Percentiles rank a stretch among this genome's conserved stretches.
Evolutionary conservation across 148 eudicot genomes (phyloP).

Genomic region (Rhododendron henanense): DNA sequence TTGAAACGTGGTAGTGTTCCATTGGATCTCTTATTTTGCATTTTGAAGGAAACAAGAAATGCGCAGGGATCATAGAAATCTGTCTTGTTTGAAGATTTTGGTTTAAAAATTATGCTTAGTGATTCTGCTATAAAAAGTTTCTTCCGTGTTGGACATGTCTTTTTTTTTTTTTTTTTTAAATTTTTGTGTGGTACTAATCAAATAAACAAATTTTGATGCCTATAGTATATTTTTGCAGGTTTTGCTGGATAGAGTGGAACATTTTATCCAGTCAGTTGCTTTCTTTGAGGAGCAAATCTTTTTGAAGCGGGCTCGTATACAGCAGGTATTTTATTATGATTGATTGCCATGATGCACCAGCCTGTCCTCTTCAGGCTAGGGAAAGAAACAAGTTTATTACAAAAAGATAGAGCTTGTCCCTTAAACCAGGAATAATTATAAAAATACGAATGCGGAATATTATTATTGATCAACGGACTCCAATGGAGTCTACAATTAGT

Average conservation of each 20-base stretch:
- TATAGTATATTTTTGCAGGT: constrained; percentile 45
- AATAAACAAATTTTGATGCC: constrained; percentile 1
- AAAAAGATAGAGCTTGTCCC: not conserved
- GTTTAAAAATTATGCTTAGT: not conserved
- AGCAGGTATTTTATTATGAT: constrained; percentile 49
- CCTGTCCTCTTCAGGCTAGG: not conserved
- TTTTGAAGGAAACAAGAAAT: not conserved
- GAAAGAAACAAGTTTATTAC: not conserved
- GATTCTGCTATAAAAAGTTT: not conserved
- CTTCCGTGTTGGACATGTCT: not conserved
- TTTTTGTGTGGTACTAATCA: not conserved
- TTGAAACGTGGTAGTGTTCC: not conserved
- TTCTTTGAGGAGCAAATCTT: constrained; percentile 89
- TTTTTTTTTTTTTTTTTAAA: not conserved
- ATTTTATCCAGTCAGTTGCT: constrained; percentile 90
- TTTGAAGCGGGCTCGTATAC: constrained; percentile 81
- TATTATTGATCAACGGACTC: not conserved
- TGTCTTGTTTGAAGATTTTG: not conserved
- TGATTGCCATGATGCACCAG: not conserved
- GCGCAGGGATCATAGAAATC: not conserved
- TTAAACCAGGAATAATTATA: not conserved
- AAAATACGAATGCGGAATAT: not conserved
- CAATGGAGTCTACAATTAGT: not conserved
- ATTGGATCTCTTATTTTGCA: not conserved
- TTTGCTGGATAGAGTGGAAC: constrained; percentile 83